phyloP scores from a whole-genome alignment of 2,329 filamentous ascomycete species.

The Cercospora zeina region DNA sequence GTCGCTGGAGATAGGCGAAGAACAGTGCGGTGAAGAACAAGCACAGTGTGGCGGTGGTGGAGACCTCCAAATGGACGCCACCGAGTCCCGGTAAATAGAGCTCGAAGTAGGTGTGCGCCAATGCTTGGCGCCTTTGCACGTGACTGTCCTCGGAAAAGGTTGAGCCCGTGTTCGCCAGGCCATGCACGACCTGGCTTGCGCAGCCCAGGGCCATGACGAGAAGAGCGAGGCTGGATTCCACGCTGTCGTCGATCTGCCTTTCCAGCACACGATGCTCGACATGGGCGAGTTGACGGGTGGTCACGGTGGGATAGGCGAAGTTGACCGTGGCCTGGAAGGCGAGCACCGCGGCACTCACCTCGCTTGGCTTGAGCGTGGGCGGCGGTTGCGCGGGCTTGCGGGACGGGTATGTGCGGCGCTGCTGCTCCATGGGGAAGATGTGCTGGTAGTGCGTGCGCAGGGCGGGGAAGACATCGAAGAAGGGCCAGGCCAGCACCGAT shows the following conservation, averaged over 20 bases:
- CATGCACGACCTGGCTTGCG: constrained; percentile 13
- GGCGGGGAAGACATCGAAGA: constrained; percentile 19
- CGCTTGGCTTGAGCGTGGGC: constrained; percentile 14
- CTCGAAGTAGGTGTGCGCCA: constrained; percentile 18
- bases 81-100: constrained; percentile 15
- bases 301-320: constrained; percentile 20
- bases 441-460: constrained; percentile 19
- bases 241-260: constrained; percentile 13
- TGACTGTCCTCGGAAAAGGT: background rate
- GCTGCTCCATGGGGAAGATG: constrained; percentile 23
- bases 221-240: constrained; percentile 16
- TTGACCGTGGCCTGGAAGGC: constrained; percentile 17
- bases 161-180: background rate
- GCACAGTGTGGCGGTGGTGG: constrained; percentile 20
- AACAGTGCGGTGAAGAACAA: constrained; percentile 24
- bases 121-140: constrained; percentile 4
- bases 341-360: constrained; percentile 5
- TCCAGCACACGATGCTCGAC: constrained; percentile 17
- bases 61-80: constrained; percentile 19
- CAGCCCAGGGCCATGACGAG: constrained; percentile 22
- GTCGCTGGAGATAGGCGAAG: constrained; percentile 24
- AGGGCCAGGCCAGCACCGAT: constrained; percentile 21
- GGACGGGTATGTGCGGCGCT: constrained; percentile 9
- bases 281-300: constrained; percentile 10
- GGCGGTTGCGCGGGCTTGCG: background rate